Evolutionary conservation across 805 yeast species (phyloP).

Genomic region (Hanseniaspora thailandica): DNA sequence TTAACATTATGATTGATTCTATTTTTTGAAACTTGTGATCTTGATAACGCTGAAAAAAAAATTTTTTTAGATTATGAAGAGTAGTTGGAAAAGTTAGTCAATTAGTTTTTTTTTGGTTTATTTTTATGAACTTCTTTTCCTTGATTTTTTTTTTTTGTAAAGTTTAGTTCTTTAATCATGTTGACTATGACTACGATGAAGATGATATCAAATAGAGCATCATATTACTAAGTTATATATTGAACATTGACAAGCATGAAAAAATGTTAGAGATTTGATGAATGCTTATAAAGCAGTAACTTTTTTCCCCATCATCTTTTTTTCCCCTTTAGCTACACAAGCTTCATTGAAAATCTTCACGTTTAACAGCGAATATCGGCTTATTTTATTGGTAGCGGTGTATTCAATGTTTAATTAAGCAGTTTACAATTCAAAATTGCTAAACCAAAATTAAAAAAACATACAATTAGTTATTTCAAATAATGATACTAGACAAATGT

Average conservation of each 20-base stretch:
- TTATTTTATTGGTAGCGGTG: background rate
- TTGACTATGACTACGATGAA: too few species aligned
- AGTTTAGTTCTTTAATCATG: background rate
- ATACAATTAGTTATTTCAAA: too few species aligned
- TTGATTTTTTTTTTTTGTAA: background rate
- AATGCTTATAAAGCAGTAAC: too few species aligned
- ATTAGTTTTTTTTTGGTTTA: background rate
- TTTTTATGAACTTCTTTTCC: background rate
- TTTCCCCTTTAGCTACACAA: too few species aligned
- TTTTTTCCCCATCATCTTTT: too few species aligned
- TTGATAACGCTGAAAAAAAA: background rate
- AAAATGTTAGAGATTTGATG: too few species aligned
- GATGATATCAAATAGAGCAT: too few species aligned
- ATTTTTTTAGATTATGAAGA: background rate
- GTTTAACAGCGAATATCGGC: slow-evolving; percentile 12
- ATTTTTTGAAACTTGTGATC: background rate
- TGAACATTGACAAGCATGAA: too few species aligned
- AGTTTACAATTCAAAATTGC: background rate
- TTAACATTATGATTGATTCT: background rate
- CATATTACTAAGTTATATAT: too few species aligned
- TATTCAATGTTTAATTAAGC: background rate
- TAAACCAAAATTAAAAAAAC: background rate
- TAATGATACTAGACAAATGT: too few species aligned
- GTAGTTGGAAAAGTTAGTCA: background rate
- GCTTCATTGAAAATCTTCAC: too few species aligned